Percentiles rank a stretch among this genome's conserved stretches.
Conservation (phyloP, 2,329 filamentous ascomycete genomes). For the Pseudocercospora eumusae region DNA sequence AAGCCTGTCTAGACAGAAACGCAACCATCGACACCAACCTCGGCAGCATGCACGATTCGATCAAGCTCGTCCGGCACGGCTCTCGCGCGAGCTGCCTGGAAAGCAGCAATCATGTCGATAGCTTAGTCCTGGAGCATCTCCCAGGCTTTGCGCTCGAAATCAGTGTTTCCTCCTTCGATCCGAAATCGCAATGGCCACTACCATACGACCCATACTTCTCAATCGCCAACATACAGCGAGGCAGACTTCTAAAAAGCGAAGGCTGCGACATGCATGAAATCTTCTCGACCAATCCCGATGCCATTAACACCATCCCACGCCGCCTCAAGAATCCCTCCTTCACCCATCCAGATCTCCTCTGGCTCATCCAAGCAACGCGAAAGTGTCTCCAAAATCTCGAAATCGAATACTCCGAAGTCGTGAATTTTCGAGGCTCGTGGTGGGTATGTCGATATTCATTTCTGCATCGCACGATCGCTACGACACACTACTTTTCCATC, state of each 20-base stretch:
- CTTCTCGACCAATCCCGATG: conserved; percentile 10
- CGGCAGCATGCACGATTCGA: not conserved
- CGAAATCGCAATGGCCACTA: conserved; percentile 27
- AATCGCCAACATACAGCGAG: conserved; percentile 26
- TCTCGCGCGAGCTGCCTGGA: conserved; percentile 15
- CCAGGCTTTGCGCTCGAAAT: conserved; percentile 12
- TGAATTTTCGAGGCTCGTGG: conserved; percentile 18
- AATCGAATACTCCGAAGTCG: conserved; percentile 26
- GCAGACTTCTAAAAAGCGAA: conserved; percentile 21
- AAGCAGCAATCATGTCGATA: not conserved
- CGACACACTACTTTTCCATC: conserved; percentile 32
- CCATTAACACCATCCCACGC: conserved; percentile 11
- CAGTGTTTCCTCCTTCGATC: conserved; percentile 15
- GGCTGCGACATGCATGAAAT: conserved; percentile 22
- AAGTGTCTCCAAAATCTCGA: conserved; percentile 22
- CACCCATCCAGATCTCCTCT: conserved; percentile 16
- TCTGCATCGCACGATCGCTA: conserved; percentile 21
- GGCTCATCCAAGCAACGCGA: conserved; percentile 27
- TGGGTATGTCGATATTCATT: conserved; percentile 25
- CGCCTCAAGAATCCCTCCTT: conserved; percentile 5
- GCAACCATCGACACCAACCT: not conserved
- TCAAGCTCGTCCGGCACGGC: conserved; percentile 5
- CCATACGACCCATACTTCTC: conserved; percentile 31
- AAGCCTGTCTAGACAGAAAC: not conserved
- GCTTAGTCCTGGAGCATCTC: not conserved